Base-by-base conservation (phyloP, 1,284 basidiomycete species). In the Puccinia horiana region DNA sequence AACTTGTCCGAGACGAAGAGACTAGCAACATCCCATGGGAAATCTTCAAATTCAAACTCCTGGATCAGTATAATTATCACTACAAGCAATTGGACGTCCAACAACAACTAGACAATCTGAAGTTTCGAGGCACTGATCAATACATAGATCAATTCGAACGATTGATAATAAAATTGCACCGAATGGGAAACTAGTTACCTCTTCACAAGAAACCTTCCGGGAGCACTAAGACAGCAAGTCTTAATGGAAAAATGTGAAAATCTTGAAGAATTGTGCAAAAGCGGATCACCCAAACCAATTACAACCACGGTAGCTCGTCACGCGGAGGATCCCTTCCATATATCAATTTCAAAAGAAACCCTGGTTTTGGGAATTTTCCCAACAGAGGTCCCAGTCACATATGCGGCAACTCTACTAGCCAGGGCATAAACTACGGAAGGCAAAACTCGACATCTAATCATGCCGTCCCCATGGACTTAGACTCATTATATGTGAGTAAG, bases 391-490 rank as follows among this genome's bases (percentile, higher is more conserved):
- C 16, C 44, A 47, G 9, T 16, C 44, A 47, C 8, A 16, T 8
- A 47, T 16, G 44, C 44, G 9, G 16, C 8, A 47, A 47, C 44
- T 47, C 8, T 47, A 16, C 11, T 9, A 14, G 4, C 20, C 49
- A 52, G 20, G 8, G 8, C 49, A 23, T 4, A 4, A 18, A 18
- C 20, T 18, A 52, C 49, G 4, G 11, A 52, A 9, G 49, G 20
- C 49, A 20, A 20, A 18, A 4, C 11, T 52, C 49, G 4, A 52
- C 49, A 12, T 52, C 49, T 9, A 69, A 69, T 37, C 42, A 37
- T 35, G 65, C 42, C 3, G 49, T 49, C 49, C 70, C 70, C 4
- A 73, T 73, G 70, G 70, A 73, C 32, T 18, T 73, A 23, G 70
- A 73, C 70, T 37, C 49, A 18, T 32, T 47, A 12, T 37, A 73